Base-by-base conservation (phyloP, 2,329 filamentous ascomycete species). In the Ceratocystis diversiconidia region DNA sequence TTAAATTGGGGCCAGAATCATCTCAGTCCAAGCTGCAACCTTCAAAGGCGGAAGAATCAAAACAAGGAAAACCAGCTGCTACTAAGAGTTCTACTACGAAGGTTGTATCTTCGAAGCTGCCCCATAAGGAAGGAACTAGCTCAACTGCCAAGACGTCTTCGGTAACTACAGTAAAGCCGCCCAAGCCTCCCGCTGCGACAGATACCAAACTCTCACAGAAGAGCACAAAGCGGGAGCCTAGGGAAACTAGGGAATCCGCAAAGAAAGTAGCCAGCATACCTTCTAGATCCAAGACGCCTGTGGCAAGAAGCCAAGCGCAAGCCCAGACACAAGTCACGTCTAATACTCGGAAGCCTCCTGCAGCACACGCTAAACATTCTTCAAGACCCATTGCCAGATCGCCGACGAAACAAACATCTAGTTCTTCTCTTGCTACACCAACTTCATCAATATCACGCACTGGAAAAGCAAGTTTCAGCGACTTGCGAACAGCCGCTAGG, bases 381-480 rank as follows among this genome's bases (percentile, higher is more conserved):
- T 68, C 72, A n/a, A 36, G 57, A 8, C 64, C 68, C 2, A 74
- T 75, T 1, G 75, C 80, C 50, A 85, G 84, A 73, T 89, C 87
- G 10, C 85, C 85, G 1, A 90, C 88, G 1, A 82, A 84, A 65
- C 86, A 87, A 8, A 77, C 82, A 66, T 77, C 90, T 0, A 85
- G 87, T 7, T 78, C 86, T 8, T 85, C 86, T 66, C 77, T 90
- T 36, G 87, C 80, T 28, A 85, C 86, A 5, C 87, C 85, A 41
- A 91, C 88, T 30, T 60, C 48, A 3, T 43, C 44, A 15, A 43
- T 43, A 25, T 65, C 66, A 15, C 66, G 63, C 41, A 65, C 63
- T 3, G 61, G 60, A 36, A 67, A 67, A 59, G 59, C 48, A 6
- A 65, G 66, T 22, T 60, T 80, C 62, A 71, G 72, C 50, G 63